Base-by-base conservation (phyloP, 1,139 yeast genomes). In the Sugiyamaella neomexicana region DNA sequence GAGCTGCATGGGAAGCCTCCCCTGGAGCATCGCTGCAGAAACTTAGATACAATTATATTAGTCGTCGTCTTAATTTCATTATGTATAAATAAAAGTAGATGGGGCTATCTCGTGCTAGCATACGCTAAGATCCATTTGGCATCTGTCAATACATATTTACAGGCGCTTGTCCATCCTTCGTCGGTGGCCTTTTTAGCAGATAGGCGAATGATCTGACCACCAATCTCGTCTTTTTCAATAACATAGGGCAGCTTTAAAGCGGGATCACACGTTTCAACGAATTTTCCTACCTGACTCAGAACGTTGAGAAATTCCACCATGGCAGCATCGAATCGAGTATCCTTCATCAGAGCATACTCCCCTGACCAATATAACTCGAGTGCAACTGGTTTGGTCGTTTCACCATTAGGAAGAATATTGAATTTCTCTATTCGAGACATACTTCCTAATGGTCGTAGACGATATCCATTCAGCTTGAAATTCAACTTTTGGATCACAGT, bases 101-200 rank as follows among this genome's bases (percentile, higher is more conserved):
- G 25, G n/a, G n/a, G 25, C 25, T 34, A 48, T 15, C 39, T 12
- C 13, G 64, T 62, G 29, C 67, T 65, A 2, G 70, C 72, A 56
- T 67, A 72, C 15, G 77, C 76, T 39, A 73, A 60, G 10, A 73
- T 68, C 76, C 76, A 74, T 55, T 73, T 72, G 23, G 73, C 65
- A 55, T 91, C 82, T 1, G 95, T 88, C 50, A 93, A 73, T 15
- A 91, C 75, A 64, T 83, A 86, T 65, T 87, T 86, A 71, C 97
- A 91, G 1, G 96, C 91, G 36, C 83, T 81, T 0, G 97, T 89
- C 99, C 99, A 93, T 58, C 86, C 89, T 44, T 83, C 81, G 65
- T 83, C 81, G 65, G 85, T 86, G 2, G 38, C 15, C 9, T 12
- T 37, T 0, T 85, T 79, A 1, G 79, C 72, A 54, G 77, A 75